Base-by-base conservation (phyloP, 2,329 filamentous ascomycete species). In the Ceratocystis destructans region DNA sequence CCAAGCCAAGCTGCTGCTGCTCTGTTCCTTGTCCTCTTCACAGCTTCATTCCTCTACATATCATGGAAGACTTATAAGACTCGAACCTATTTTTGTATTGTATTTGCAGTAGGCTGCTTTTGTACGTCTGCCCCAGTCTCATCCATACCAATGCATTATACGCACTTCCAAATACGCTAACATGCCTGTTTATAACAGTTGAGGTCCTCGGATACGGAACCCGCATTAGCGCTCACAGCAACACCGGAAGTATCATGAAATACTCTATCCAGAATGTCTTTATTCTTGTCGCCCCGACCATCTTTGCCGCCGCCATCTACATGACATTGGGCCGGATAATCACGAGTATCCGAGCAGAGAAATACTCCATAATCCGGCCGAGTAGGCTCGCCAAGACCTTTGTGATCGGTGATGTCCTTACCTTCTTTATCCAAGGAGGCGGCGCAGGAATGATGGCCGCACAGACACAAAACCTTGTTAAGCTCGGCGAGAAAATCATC, bases 371-470 rank as follows among this genome's bases (percentile, higher is more conserved):
- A 41, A 71, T 78, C 22, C 72, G 68, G 5, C 69, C 73, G 20
- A 68, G 68, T 6, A 79, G 78, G 76, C 72, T 84, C 5, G 84
- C 82, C 2, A 80, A 77, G 65, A 74, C 80, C 45, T 85, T 85
- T 68, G 82, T 86, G 3, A 63, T 72, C 5, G 80, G 82, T 44
- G 83, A 85, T 69, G 71, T 84, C 2, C 62, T 82, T 5, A 80
- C 79, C 1, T 81, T 85, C 70, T 41, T 78, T 2, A 72, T 83
- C 2, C 82, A 85, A 71, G 74, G 74, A 15, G 74, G 73, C 33
- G 80, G 79, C 17, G 76, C 73, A 15, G 77, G 77, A 1, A 69
- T 80, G 63, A 66, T 69, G 61, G 48, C 55, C 3, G 15, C 64
- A 33, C 53, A 53, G 12, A 46, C 62, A 10, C 20, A 61, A 20